A percentile compares a stretch with the other conserved stretches of the same genome.
Conservation (phyloP, 345 rosid genomes). For the Pelargonium nanum region DNA sequence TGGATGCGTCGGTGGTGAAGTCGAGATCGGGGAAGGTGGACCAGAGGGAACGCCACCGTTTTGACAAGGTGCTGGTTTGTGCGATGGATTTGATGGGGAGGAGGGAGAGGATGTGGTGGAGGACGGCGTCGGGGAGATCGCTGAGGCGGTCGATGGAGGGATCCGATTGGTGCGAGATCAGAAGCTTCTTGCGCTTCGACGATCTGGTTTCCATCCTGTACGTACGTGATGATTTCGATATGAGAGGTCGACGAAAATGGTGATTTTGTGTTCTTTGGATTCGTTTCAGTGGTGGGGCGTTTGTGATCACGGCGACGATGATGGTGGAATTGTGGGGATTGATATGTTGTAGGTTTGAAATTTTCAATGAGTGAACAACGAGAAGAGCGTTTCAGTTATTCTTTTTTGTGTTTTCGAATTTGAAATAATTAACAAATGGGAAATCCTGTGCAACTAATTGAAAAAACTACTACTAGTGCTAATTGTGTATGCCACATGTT, state of each 20-base stretch:
- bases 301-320: too few relatives aligned
- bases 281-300: constrained; percentile 5
- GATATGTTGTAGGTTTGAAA: constrained; percentile 11
- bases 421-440: too few relatives aligned
- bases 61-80: constrained; percentile 42
- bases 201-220: constrained; percentile 65
- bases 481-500: too few relatives aligned
- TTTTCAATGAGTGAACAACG: constrained; percentile 6
- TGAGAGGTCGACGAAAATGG: neutral
- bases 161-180: constrained; percentile 14
- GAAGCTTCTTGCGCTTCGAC: constrained; percentile 41
- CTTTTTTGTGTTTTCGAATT: too few relatives aligned
- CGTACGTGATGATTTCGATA: neutral
- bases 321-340: neutral
- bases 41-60: constrained; percentile 65
- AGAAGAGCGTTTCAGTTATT: neutral
- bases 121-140: constrained; percentile 53
- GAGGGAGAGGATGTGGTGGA: constrained; percentile 50
- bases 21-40: constrained; percentile 80
- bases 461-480: too few relatives aligned
- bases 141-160: constrained; percentile 47
- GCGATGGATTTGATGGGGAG: constrained; percentile 60
- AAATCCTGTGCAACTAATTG: too few relatives aligned
- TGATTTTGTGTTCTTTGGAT: neutral
- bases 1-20: constrained; percentile 32